Conservation (phyloP, 495 filamentous ascomycete genomes). For the Pyrenopolyporus hunteri region DNA sequence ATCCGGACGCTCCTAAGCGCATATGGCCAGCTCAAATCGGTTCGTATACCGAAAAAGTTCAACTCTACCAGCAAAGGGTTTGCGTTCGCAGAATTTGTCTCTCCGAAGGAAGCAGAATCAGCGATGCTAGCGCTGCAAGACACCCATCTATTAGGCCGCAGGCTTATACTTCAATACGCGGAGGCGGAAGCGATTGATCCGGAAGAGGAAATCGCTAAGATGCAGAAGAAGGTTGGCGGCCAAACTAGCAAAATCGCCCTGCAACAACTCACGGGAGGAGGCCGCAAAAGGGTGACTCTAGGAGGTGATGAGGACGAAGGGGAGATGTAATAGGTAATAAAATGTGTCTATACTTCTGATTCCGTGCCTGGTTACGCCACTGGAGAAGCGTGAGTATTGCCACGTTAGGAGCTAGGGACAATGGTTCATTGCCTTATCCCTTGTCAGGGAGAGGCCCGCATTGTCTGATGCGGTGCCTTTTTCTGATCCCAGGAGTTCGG, state of each 20-base stretch:
- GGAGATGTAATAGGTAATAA: conserved; percentile 45
- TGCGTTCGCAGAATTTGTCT: conserved; percentile 96
- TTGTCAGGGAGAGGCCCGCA: conserved; percentile 37
- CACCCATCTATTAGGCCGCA: conserved; percentile 89
- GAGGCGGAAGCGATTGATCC: conserved; percentile 83
- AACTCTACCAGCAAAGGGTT: conserved; percentile 86
- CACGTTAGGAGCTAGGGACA: conserved; percentile 38
- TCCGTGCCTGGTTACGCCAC: conserved; percentile 30
- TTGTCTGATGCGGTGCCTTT: conserved; percentile 26
- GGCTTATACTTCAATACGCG: conserved; percentile 88
- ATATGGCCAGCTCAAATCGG: conserved; percentile 89
- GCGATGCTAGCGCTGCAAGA: conserved; percentile 88
- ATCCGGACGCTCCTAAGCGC: conserved; percentile 80
- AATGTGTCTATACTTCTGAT: conserved; percentile 33
- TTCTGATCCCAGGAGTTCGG: conserved; percentile 34
- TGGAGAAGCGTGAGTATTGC: conserved; percentile 39
- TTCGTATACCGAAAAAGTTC: conserved; percentile 94
- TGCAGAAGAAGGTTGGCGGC: conserved; percentile 90
- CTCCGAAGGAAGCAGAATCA: conserved; percentile 88
- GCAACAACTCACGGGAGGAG: conserved; percentile 80
- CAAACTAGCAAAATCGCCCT: conserved; percentile 87
- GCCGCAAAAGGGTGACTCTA: conserved; percentile 87
- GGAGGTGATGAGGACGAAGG: conserved; percentile 73
- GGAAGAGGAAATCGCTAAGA: conserved; percentile 92
- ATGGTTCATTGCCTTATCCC: conserved; percentile 42